These are phyloP conservation scores for Pneumocystis jirovecii DNA, from an alignment of 1,139 yeast genomes.

Conservation along the genomic window DNA sequence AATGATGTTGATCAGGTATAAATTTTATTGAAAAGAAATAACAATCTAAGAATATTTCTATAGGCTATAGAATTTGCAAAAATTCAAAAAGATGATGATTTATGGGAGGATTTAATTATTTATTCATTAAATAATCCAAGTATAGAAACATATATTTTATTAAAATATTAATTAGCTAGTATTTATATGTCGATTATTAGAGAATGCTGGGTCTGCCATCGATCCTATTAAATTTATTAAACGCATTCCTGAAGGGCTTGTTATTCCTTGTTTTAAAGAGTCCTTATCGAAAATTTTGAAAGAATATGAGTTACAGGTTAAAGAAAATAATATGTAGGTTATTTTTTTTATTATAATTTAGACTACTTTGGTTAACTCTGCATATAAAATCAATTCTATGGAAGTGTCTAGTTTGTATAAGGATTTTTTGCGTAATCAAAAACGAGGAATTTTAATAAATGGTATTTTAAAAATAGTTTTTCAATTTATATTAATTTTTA, in stretches of 20 bases:
- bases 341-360: neutral
- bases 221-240: conserved; percentile 56
- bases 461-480: neutral
- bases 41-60: neutral
- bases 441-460: neutral
- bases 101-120: conserved; percentile 64
- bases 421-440: neutral
- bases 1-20: conserved; percentile 43
- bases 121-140: conserved; percentile 55
- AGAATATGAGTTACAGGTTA: conserved; percentile 36
- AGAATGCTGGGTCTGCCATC: conserved; percentile 37
- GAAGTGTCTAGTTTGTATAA: neutral
- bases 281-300: conserved; percentile 49
- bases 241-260: conserved; percentile 46
- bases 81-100: conserved; percentile 51
- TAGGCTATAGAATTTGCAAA: conserved; percentile 73
- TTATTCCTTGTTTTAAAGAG: conserved; percentile 48
- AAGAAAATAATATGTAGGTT: neutral
- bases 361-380: neutral
- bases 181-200: conserved; percentile 60
- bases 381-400: neutral
- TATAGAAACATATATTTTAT: neutral
- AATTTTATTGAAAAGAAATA: neutral
- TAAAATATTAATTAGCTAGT: conserved; percentile 15
- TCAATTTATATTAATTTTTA: neutral